Percentiles rank a stretch among this genome's conserved stretches.
Conservation (phyloP, 768 basidiomycete species). For the Hygrophorus pudorinus region DNA sequence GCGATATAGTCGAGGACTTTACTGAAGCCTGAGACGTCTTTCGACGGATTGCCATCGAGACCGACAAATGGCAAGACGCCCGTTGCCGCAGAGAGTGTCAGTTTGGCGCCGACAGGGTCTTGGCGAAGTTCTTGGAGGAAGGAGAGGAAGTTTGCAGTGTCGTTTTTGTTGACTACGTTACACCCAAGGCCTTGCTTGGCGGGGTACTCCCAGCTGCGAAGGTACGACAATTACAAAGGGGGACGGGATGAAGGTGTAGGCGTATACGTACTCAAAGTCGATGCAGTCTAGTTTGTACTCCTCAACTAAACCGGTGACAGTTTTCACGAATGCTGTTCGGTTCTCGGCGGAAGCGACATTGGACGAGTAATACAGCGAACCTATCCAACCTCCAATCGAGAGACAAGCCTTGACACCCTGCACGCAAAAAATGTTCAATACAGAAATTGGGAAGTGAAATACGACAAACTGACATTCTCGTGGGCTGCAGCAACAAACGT, state of each 20-base stretch:
- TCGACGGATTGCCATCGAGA: slow-evolving; percentile 40
- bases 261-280: slow-evolving; percentile 33
- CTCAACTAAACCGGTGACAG: slow-evolving; percentile 36
- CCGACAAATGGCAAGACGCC: slow-evolving; percentile 16
- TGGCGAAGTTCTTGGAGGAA: slow-evolving; percentile 56
- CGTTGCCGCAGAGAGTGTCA: slow-evolving; percentile 35
- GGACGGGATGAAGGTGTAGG: background rate
- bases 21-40: slow-evolving; percentile 52
- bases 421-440: background rate
- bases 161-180: slow-evolving; percentile 39
- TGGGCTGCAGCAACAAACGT: slow-evolving; percentile 44
- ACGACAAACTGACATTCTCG: slow-evolving; percentile 23
- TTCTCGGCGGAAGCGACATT: slow-evolving; percentile 45
- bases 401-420: slow-evolving; percentile 48
- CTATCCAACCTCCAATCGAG: slow-evolving; percentile 66
- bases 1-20: slow-evolving; percentile 37
- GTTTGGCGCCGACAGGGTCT: slow-evolving; percentile 29
- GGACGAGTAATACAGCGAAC: slow-evolving; percentile 52
- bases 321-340: slow-evolving; percentile 55
- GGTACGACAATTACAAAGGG: background rate
- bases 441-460: background rate
- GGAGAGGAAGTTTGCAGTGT: slow-evolving; percentile 56
- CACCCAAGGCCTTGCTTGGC: slow-evolving; percentile 42
- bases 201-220: slow-evolving; percentile 65
- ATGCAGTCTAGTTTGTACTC: slow-evolving; percentile 50